These are phyloP conservation scores for Tricharina praecox DNA, from an alignment of 495 filamentous ascomycete species.

Conservation along the genomic window DNA sequence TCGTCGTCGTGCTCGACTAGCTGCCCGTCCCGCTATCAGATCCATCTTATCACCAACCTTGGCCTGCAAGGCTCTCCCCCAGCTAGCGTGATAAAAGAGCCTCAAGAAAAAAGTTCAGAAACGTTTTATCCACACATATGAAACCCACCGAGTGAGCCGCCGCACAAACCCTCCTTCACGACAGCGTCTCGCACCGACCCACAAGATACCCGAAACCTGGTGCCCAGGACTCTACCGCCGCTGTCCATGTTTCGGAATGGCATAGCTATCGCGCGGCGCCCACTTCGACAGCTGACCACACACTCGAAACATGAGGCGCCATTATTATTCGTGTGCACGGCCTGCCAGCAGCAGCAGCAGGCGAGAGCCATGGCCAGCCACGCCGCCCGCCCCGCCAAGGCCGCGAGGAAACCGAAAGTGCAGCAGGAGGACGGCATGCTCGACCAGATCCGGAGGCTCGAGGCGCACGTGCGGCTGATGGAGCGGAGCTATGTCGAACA, in stretches of 20 bases:
- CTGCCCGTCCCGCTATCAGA: too few relatives aligned
- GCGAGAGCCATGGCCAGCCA: neutral
- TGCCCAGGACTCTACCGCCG: neutral
- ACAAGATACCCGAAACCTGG: conserved; percentile 1
- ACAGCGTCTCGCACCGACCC: too few relatives aligned
- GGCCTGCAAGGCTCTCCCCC: too few relatives aligned
- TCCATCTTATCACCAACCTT: too few relatives aligned
- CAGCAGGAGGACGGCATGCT: neutral
- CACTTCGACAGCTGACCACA: neutral
- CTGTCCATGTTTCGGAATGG: conserved; percentile 8
- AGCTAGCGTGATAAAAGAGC: too few relatives aligned
- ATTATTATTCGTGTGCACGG: neutral
- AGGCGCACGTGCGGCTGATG: conserved; percentile 25
- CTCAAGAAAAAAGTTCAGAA: neutral
- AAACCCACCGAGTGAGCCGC: neutral
- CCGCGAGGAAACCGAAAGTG: neutral
- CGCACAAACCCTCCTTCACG: too few relatives aligned
- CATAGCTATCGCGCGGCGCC: conserved; percentile 3
- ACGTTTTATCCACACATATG: neutral
- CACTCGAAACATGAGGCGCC: neutral
- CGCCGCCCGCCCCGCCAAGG: neutral
- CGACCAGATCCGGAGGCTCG: conserved; percentile 15
- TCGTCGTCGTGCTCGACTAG: too few relatives aligned
- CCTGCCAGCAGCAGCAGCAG: neutral
- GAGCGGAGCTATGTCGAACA: conserved; percentile 19